A percentile compares a stretch with the other conserved stretches of the same genome.
Evolutionary conservation across 1,139 yeast genomes (phyloP).

Genomic region (Oligophagozyma castellii): DNA sequence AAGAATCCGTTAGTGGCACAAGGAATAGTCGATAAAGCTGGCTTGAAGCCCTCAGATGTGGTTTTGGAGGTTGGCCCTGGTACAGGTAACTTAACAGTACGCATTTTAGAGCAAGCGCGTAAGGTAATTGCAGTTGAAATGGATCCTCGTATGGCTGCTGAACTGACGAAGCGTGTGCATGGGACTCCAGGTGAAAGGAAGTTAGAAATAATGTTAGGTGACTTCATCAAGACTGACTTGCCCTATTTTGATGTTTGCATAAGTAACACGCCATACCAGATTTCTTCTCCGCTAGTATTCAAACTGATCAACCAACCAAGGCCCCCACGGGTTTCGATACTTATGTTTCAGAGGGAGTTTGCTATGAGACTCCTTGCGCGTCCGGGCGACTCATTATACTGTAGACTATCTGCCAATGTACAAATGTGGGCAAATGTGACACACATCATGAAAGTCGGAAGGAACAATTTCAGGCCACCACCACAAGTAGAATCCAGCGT

Average conservation of each 20-base stretch:
- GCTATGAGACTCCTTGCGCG: constrained; percentile 86
- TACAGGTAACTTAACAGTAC: constrained; percentile 93
- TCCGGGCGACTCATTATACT: constrained; percentile 88
- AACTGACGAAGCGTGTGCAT: constrained; percentile 90
- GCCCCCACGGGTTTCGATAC: constrained; percentile 89
- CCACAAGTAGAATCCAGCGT: constrained; percentile 98
- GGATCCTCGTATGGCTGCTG: constrained; percentile 99
- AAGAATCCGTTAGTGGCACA: constrained; percentile 95
- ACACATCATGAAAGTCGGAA: constrained; percentile 96
- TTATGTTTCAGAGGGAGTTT: constrained; percentile 97
- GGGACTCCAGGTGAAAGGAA: constrained; percentile 90
- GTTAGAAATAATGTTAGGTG: constrained; percentile 83
- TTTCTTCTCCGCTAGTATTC: constrained; percentile 91
- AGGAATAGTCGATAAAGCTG: constrained; percentile 95
- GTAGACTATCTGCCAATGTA: constrained; percentile 88
- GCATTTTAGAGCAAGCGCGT: constrained; percentile 82
- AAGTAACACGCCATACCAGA: constrained; percentile 95
- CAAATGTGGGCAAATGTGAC: constrained; percentile 99
- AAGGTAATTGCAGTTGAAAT: constrained; percentile 85
- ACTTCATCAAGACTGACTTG: constrained; percentile 87
- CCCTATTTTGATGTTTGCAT: constrained; percentile 95
- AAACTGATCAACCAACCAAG: constrained; percentile 79
- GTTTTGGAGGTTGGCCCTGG: constrained; percentile 99
- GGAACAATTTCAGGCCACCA: constrained; percentile 93
- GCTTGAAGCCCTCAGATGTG: constrained; percentile 78